phyloP scores from a whole-genome alignment of 2,329 filamentous ascomycete genomes.

The Calonectria fujianensis region DNA sequence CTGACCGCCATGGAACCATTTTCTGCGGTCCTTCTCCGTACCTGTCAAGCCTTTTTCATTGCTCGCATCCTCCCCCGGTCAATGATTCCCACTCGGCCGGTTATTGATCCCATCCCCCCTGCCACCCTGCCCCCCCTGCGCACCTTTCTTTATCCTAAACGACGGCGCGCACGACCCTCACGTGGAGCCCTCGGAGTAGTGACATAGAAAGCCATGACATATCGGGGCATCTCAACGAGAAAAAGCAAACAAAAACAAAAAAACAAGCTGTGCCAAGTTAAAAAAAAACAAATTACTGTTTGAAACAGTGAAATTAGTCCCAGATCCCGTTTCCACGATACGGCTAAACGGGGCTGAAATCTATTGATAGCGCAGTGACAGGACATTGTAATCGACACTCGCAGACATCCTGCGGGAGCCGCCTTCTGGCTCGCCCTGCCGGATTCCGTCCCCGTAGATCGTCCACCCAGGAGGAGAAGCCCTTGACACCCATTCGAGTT shows the following conservation, averaged over 20 bases:
- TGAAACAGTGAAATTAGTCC: background rate
- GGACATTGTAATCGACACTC: background rate
- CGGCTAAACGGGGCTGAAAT: background rate
- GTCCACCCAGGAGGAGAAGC: background rate
- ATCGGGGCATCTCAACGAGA: background rate
- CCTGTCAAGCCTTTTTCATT: background rate
- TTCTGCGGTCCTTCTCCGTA: background rate
- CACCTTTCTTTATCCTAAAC: constrained; percentile 4
- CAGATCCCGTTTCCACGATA: background rate
- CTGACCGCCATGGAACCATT: constrained; percentile 25
- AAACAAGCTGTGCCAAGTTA: background rate
- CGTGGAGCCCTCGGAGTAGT: background rate
- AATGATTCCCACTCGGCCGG: constrained; percentile 2
- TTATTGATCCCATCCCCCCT: background rate
- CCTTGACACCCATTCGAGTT: background rate
- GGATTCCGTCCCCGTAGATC: constrained; percentile 7
- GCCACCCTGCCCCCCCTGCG: background rate
- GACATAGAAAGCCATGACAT: background rate
- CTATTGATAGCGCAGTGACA: constrained; percentile 4
- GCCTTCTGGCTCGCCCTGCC: background rate
- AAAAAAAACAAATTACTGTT: background rate
- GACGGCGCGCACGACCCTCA: background rate
- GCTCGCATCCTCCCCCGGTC: background rate
- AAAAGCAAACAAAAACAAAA: background rate
- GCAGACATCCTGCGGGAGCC: background rate